These are phyloP conservation scores for Clarireedia monteithiana DNA, from an alignment of 2,329 filamentous ascomycete genomes.

Conservation along the genomic window DNA sequence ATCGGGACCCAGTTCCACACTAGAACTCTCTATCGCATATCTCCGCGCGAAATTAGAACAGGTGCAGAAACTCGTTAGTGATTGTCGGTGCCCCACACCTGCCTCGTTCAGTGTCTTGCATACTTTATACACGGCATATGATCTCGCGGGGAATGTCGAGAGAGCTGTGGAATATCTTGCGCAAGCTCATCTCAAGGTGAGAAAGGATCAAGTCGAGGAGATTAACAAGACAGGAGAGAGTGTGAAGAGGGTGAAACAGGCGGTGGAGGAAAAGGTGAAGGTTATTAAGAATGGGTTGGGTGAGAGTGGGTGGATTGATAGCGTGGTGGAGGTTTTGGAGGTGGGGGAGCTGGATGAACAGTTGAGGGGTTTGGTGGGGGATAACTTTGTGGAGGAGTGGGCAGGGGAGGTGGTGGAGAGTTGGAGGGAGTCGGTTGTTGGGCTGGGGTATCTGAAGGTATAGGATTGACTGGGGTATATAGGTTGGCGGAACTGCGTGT, in stretches of 20 bases:
- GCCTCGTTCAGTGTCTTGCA: conserved; percentile 16
- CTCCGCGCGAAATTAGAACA: conserved; percentile 14
- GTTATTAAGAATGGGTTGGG: conserved; percentile 24
- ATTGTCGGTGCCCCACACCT: background rate
- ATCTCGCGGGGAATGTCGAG: conserved; percentile 17
- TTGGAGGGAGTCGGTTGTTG: conserved; percentile 27
- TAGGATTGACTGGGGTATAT: background rate
- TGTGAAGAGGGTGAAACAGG: conserved; percentile 13
- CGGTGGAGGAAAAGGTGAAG: conserved; percentile 16
- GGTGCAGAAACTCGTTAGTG: conserved; percentile 3
- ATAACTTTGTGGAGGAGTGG: conserved; percentile 28
- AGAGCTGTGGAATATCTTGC: conserved; percentile 17
- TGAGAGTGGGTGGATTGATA: conserved; percentile 30
- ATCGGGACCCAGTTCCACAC: conserved; percentile 7
- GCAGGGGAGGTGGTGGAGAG: conserved; percentile 27
- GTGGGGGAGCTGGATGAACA: conserved; percentile 10
- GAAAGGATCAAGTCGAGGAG: conserved; percentile 14
- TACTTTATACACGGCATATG: conserved; percentile 24
- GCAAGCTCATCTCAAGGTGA: conserved; percentile 12
- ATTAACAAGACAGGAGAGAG: conserved; percentile 9
- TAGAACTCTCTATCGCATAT: conserved; percentile 16
- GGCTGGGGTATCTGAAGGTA: conserved; percentile 21
- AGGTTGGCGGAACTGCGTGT: background rate
- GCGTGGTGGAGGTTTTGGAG: conserved; percentile 20
- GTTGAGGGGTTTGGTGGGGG: conserved; percentile 20